Conservation (phyloP, 2,329 filamentous ascomycete species). For the Arachnopeziza araneosa region DNA sequence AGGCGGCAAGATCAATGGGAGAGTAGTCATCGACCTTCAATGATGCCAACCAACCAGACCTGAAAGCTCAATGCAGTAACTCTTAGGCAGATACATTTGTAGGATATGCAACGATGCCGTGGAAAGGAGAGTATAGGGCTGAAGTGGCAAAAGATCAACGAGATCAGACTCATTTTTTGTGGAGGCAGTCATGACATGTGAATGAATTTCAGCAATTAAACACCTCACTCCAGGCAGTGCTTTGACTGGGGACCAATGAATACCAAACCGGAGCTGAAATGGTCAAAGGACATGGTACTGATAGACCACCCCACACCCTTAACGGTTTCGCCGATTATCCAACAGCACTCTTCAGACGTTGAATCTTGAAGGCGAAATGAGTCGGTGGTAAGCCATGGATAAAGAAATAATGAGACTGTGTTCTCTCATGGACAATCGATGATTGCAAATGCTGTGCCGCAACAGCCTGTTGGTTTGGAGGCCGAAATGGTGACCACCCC, state of each 20-base stretch:
- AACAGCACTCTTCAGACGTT: background rate
- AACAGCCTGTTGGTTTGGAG: background rate
- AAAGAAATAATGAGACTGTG: background rate
- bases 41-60: conserved; percentile 3
- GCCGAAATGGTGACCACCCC: background rate
- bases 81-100: background rate
- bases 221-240: background rate
- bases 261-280: background rate
- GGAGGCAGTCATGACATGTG: background rate
- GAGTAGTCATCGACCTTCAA: conserved; percentile 42
- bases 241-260: background rate
- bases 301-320: background rate
- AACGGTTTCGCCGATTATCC: background rate
- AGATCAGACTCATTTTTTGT: background rate
- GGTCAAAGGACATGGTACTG: background rate
- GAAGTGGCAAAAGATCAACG: conserved; percentile 6
- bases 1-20: conserved; percentile 38
- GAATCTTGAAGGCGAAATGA: background rate
- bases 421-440: background rate
- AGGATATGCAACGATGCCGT: background rate
- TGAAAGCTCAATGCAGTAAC: background rate
- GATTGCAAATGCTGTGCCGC: conserved; percentile 2
- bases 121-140: conserved; percentile 7
- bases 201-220: background rate
- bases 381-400: background rate